Evolutionary conservation across 2,329 filamentous ascomycete species (phyloP), one percentile per base, ranked within the genome.

Genomic region (Xylaria sp.): DNA sequence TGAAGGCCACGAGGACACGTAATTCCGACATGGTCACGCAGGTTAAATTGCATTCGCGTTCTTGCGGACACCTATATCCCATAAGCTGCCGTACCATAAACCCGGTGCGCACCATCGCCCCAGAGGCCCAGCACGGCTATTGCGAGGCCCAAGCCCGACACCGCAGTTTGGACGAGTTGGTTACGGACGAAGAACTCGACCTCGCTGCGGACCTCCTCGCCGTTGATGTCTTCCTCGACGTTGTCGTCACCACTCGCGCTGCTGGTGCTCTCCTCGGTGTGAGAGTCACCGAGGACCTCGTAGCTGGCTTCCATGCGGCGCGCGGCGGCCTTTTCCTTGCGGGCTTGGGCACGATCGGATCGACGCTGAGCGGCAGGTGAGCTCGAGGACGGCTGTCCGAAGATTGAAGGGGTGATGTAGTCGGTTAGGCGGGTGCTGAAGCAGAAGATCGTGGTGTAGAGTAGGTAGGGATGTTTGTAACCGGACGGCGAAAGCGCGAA

Each of bases 401-500:
- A 79, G 69, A 85, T 75, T 68, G 80, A 80, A 1, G 86, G 84
- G 18, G 86, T 80, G 49, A 89, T 75, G 28, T 81, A 78, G 65
- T 86, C 85, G 51, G 83, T 84, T 54, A 88, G 83, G 25, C 86
- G 86, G 54, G 92, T 89, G 48, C 92, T 83, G 48, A 86, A 84
- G 52, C 90, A 88, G 66, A 94, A 86, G 31, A 94, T 82, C 2
- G 90, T 90, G 15, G 93, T 94, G 89, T 96, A 98, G 68, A 98
- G 82, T 31, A 98, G 89, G 79, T 97, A 98, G 0, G 95, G 95
- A 79, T 98, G 95, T 78, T 92, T 90, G 74, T 88, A 86, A 65
- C 90, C 87, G 31, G 89, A 86, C 0, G 94, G 92, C 2, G 94
- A 95, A 73, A 97, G 84, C 54, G 86, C 80, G 81, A 91, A 98